A percentile compares a stretch with the other conserved stretches of the same genome.
These are phyloP conservation scores for Exophiala bonariae DNA, from an alignment of 2,329 filamentous ascomycete species.

Conservation along the genomic window DNA sequence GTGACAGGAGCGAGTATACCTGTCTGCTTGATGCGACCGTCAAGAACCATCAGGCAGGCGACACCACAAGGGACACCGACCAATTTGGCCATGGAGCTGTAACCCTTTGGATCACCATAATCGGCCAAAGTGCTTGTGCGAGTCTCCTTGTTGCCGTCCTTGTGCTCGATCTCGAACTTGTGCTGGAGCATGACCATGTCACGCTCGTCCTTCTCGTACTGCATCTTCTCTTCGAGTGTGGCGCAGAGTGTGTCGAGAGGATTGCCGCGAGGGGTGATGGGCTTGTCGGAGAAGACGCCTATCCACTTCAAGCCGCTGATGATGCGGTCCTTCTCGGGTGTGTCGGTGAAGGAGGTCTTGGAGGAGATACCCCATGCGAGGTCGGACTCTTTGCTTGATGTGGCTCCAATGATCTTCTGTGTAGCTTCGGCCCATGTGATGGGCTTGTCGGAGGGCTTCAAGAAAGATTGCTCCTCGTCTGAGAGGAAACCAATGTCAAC, in stretches of 20 bases:
- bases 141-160: slow-evolving; percentile 75
- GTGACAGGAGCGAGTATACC: slow-evolving; percentile 77
- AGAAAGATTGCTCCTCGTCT: slow-evolving; percentile 65
- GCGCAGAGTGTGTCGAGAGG: slow-evolving; percentile 90
- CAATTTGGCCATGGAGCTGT: slow-evolving; percentile 79
- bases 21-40: slow-evolving; percentile 71
- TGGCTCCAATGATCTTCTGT: slow-evolving; percentile 70
- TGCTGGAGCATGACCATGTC: slow-evolving; percentile 67
- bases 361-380: slow-evolving; percentile 71
- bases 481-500: slow-evolving; percentile 88
- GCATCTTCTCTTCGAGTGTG: slow-evolving; percentile 87
- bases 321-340: slow-evolving; percentile 69
- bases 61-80: slow-evolving; percentile 75
- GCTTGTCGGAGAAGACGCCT: slow-evolving; percentile 65
- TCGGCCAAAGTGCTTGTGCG: slow-evolving; percentile 78
- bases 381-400: slow-evolving; percentile 66
- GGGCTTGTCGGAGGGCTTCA: slow-evolving; percentile 52
- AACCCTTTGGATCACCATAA: slow-evolving; percentile 77
- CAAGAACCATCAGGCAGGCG: slow-evolving; percentile 74
- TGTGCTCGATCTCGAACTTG: slow-evolving; percentile 76
- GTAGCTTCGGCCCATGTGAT: slow-evolving; percentile 85
- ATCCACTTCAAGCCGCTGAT: slow-evolving; percentile 72
- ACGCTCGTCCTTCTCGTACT: slow-evolving; percentile 77
- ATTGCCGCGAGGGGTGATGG: slow-evolving; percentile 72
- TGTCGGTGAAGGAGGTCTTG: slow-evolving; percentile 71